These are phyloP conservation scores for Leptographium radiaticola DNA, from an alignment of 2,329 filamentous ascomycete species.

Conservation along the genomic window DNA sequence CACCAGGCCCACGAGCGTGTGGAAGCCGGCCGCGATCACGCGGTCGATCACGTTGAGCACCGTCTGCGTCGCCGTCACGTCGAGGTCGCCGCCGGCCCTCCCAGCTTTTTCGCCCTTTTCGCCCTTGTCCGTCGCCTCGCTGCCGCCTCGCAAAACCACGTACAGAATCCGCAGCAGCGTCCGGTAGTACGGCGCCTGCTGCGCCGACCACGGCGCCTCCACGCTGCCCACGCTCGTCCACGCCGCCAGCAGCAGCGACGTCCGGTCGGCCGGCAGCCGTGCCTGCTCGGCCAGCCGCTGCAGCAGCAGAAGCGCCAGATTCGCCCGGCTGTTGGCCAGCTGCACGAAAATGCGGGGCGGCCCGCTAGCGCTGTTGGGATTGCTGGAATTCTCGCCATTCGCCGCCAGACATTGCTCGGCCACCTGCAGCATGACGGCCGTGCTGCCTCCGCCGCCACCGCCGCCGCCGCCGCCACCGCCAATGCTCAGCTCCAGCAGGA, in stretches of 20 bases:
- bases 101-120: not conserved
- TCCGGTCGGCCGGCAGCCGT: constrained; percentile 35
- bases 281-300: constrained; percentile 59
- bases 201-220: constrained; percentile 37
- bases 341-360: constrained; percentile 73
- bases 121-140: not conserved
- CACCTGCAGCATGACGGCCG: constrained; percentile 48
- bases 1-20: constrained; percentile 64
- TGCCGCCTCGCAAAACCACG: constrained; percentile 51
- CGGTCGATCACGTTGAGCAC: constrained; percentile 69
- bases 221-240: constrained; percentile 39
- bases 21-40: constrained; percentile 71
- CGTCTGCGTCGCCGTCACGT: constrained; percentile 40
- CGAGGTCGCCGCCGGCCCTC: constrained; percentile 18
- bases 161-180: constrained; percentile 75
- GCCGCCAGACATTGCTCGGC: constrained; percentile 65
- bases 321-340: constrained; percentile 62
- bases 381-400: too few species aligned
- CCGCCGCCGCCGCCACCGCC: too few species aligned
- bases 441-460: constrained; percentile 30
- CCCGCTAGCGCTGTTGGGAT: too few species aligned
- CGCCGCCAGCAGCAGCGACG: constrained; percentile 36
- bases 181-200: constrained; percentile 60
- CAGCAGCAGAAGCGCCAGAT: constrained; percentile 69
- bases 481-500: constrained; percentile 71